These are phyloP conservation scores for Tetraselmis chui DNA, from an alignment of 139 green algal species.

Conservation along the genomic window DNA sequence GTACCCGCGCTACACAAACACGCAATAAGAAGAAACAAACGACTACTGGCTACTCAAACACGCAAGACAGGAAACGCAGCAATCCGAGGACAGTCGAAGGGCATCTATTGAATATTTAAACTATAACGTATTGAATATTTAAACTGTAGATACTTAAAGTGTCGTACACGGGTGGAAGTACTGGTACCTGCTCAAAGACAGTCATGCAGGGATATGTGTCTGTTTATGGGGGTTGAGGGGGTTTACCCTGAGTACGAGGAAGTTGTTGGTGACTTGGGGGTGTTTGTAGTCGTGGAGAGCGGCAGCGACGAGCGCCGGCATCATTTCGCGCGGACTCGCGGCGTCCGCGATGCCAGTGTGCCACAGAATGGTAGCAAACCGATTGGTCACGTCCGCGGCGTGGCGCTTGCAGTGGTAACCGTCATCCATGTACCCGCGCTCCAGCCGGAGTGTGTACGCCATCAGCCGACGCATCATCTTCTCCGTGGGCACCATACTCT, in stretches of 20 bases:
- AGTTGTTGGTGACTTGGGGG: not conserved
- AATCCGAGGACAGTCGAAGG: too few relatives aligned
- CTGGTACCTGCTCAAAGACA: too few relatives aligned
- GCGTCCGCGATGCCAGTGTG: not conserved
- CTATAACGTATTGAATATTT: too few relatives aligned
- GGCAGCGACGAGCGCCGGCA: not conserved
- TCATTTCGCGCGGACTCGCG: not conserved
- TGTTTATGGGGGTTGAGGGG: too few relatives aligned
- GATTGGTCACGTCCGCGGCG: not conserved
- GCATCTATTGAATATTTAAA: too few relatives aligned
- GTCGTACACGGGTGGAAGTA: too few relatives aligned
- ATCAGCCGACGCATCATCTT: not conserved
- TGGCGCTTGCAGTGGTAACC: not conserved
- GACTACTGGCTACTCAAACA: too few relatives aligned
- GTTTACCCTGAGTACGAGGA: not conserved
- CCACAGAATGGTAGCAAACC: not conserved
- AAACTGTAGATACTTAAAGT: too few relatives aligned
- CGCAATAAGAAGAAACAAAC: too few relatives aligned
- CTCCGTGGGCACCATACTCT: not conserved
- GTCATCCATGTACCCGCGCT: not conserved
- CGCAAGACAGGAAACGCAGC: too few relatives aligned
- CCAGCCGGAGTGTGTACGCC: not conserved
- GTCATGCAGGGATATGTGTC: too few relatives aligned
- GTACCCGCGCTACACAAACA: too few relatives aligned
- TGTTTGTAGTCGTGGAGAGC: not conserved